These are phyloP conservation scores for Lepidium sativum DNA, from an alignment of 345 rosid genomes.

Conservation along the genomic window DNA sequence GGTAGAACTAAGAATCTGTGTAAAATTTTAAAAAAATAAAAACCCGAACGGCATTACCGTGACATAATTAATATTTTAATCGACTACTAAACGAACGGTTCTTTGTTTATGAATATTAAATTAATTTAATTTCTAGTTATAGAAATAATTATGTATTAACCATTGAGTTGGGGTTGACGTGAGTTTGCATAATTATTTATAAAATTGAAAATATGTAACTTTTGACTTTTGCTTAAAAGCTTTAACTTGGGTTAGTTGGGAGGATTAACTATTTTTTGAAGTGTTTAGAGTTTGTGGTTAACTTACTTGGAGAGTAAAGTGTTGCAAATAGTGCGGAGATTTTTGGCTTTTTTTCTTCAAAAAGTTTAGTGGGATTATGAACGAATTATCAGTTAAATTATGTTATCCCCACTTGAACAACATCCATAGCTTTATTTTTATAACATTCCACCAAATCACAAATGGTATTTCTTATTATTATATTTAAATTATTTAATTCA, in stretches of 20 bases:
- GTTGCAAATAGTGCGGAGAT: conserved; percentile 9
- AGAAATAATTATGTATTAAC: neutral
- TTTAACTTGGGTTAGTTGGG: neutral
- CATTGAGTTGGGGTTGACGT: neutral
- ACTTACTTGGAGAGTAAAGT: no score
- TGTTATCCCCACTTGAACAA: conserved; percentile 11
- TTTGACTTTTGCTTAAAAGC: neutral
- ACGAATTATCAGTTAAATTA: conserved; percentile 4
- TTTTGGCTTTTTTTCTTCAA: conserved; percentile 3
- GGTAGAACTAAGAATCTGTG: conserved; percentile 10
- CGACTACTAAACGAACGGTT: conserved; percentile 9
- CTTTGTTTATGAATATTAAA: neutral
- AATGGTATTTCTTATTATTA: neutral
- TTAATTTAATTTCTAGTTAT: neutral
- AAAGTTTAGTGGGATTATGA: neutral
- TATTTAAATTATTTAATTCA: neutral
- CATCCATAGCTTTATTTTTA: neutral
- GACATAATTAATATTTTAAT: conserved; percentile 17
- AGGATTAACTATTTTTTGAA: neutral
- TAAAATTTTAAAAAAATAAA: neutral
- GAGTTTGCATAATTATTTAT: neutral
- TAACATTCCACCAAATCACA: conserved; percentile 10
- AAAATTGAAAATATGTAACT: neutral
- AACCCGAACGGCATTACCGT: conserved; percentile 18
- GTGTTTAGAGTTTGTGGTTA: no score